Percentiles rank a stretch among this genome's conserved stretches.
phyloP scores from a whole-genome alignment of 768 basidiomycete species.

The Collybia sordida region DNA sequence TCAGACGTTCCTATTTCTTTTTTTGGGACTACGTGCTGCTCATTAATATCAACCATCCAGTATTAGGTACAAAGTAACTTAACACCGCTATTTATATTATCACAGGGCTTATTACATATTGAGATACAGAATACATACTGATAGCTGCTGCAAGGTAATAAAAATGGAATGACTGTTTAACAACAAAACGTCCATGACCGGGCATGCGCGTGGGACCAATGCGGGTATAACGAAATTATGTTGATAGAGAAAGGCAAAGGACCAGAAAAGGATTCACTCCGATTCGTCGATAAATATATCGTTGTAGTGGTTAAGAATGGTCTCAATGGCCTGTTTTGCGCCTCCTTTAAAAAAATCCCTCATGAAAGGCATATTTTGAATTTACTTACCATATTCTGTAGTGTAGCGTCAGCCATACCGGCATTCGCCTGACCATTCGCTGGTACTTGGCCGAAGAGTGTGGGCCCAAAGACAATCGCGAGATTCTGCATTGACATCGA shows the following conservation, averaged over 20 bases:
- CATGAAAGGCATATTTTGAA: not conserved
- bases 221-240: constrained; percentile 4
- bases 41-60: not conserved
- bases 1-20: not conserved
- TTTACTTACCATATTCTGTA: constrained; percentile 65
- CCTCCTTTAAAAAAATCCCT: constrained; percentile 10
- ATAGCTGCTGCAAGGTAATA: constrained; percentile 7
- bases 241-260: constrained; percentile 1
- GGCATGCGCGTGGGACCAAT: constrained; percentile 16
- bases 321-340: constrained; percentile 79
- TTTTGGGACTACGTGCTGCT: not conserved
- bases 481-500: constrained; percentile 93
- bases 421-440: constrained; percentile 47
- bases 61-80: not conserved
- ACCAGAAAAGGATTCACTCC: constrained; percentile 33
- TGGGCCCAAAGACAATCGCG: constrained; percentile 98
- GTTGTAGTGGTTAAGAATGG: constrained; percentile 89
- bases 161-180: constrained; percentile 1
- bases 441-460: constrained; percentile 78
- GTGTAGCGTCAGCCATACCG: constrained; percentile 67
- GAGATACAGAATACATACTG: constrained; percentile 11
- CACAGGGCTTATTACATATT: constrained; percentile 11
- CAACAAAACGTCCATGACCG: constrained; percentile 25
- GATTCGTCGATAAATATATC: constrained; percentile 96
- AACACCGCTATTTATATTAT: constrained; percentile 1